These are phyloP conservation scores for Cutaneotrichosporon sp. DNA, from an alignment of 1,284 basidiomycete genomes.

Conservation along the genomic window DNA sequence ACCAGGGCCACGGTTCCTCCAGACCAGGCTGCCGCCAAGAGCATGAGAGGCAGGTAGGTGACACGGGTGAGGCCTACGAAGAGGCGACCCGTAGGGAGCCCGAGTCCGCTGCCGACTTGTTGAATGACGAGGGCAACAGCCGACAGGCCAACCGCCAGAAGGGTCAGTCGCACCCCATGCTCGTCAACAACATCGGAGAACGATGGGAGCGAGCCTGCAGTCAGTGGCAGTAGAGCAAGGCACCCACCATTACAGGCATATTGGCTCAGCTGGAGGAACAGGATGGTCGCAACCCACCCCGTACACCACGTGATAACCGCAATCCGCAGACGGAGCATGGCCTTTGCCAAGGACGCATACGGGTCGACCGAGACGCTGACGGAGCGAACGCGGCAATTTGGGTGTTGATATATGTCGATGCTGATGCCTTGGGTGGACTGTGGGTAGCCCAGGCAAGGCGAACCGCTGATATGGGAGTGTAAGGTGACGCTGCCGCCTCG, in stretches of 20 bases:
- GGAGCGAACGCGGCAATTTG: slow-evolving; percentile 52
- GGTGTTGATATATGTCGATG: slow-evolving; percentile 50
- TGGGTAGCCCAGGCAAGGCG: slow-evolving; percentile 61
- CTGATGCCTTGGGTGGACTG: slow-evolving; percentile 24
- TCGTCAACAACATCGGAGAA: neutral
- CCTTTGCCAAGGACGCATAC: slow-evolving; percentile 67
- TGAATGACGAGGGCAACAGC: neutral
- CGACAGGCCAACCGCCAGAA: neutral
- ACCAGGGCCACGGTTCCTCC: neutral
- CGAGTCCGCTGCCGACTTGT: neutral
- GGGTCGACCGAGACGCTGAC: slow-evolving; percentile 65
- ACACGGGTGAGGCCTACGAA: slow-evolving; percentile 16
- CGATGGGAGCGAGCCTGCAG: neutral
- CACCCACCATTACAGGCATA: neutral
- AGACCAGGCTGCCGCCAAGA: slow-evolving; percentile 59
- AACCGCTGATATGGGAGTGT: slow-evolving; percentile 67
- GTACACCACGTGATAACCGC: slow-evolving; percentile 69
- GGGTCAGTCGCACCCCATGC: neutral
- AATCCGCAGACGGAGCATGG: slow-evolving; percentile 70
- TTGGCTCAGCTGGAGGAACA: slow-evolving; percentile 54
- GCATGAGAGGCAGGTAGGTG: slow-evolving; percentile 2
- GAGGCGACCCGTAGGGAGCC: neutral
- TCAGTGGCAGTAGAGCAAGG: neutral
- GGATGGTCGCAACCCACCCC: slow-evolving; percentile 62
- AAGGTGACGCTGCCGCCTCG: slow-evolving; percentile 57